Base-by-base conservation (phyloP, 164 flowering plant species). In the Saururus chinensis region DNA sequence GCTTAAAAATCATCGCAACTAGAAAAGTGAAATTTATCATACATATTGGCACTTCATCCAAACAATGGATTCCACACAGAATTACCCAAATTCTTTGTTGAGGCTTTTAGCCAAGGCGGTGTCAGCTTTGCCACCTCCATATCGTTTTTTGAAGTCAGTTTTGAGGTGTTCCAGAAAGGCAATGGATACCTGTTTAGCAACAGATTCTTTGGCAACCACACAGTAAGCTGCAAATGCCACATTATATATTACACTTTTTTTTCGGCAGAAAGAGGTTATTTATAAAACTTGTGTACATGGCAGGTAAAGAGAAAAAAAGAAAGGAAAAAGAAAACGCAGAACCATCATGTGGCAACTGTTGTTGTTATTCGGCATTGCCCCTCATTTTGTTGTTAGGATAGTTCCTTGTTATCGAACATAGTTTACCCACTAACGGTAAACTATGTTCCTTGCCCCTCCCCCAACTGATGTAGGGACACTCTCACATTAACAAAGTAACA, bases 71-170 rank as follows among this genome's bases (percentile, higher is more conserved):
- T 56, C 40, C 25, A 14, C n/a, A 24, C 11, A 11, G n/a, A 11
- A 23, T 56, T 56, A 56, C 59, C 59, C 59, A 56, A 89, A 92
- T 48, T 87, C 96, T 75, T 87, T 89, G 80, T 81, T 92, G 9
- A 92, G 89, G 74, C 98, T 87, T 74, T 92, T 89, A 52, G 95
- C 91, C 42, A 70, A 67, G 59, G 96, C 95, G 16, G 96, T 87
- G 71, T 81, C 91, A 48, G 96, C 98, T 82, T 83, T 86, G 60
- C 93, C 98, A 61, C 93, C 92, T 6, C 96, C 95, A 70, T 92
- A 92, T 77, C 84, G 76, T 59, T 84, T 89, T 66, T 70, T 83
- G 63, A 92, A 92, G 74, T 89, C 98, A 51, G 80, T 81, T 74
- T 73, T 86, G 52, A 89, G 62, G 3, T 93, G 82, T 77, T 92